A percentile compares a stretch with the other conserved stretches of the same genome.
Conservation (phyloP, 768 basidiomycete genomes). For the Crepidotus variabilis region DNA sequence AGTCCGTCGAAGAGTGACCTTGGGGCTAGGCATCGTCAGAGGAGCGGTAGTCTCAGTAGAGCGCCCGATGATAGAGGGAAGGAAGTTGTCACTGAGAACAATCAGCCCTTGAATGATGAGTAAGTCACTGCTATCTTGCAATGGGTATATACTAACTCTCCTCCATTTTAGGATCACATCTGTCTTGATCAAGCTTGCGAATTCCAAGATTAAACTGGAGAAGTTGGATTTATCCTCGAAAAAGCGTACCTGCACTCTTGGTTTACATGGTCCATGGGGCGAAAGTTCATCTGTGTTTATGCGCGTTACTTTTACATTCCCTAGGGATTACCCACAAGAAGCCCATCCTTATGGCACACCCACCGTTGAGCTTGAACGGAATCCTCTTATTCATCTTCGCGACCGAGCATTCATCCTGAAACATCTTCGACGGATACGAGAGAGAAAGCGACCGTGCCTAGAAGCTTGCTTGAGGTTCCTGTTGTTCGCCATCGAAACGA, state of each 20-base stretch:
- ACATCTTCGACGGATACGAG: conserved; percentile 67
- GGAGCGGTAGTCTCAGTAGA: conserved; percentile 46
- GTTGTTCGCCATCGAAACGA: conserved; percentile 63
- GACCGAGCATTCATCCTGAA: conserved; percentile 77
- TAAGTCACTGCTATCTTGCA: conserved; percentile 27
- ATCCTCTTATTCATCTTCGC: conserved; percentile 72
- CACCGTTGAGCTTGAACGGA: conserved; percentile 78
- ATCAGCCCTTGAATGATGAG: conserved; percentile 71
- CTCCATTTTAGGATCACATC: conserved; percentile 59
- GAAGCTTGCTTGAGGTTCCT: conserved; percentile 83
- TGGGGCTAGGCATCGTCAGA: conserved; percentile 32
- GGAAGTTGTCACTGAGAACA: conserved; percentile 25
- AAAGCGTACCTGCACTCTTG: conserved; percentile 78
- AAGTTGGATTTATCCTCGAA: conserved; percentile 71
- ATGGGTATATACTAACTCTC: neutral
- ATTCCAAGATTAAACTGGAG: conserved; percentile 78
- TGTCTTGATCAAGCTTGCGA: conserved; percentile 61
- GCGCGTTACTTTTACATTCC: conserved; percentile 87
- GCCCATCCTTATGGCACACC: conserved; percentile 63
- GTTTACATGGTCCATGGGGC: conserved; percentile 91
- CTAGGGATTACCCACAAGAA: conserved; percentile 71
- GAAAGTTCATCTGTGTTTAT: conserved; percentile 80
- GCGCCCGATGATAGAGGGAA: conserved; percentile 28
- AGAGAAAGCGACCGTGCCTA: conserved; percentile 75
- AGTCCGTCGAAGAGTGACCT: conserved; percentile 10